These are phyloP conservation scores for Cairneyella variabilis DNA, from an alignment of 495 filamentous ascomycete species.

Conservation along the genomic window DNA sequence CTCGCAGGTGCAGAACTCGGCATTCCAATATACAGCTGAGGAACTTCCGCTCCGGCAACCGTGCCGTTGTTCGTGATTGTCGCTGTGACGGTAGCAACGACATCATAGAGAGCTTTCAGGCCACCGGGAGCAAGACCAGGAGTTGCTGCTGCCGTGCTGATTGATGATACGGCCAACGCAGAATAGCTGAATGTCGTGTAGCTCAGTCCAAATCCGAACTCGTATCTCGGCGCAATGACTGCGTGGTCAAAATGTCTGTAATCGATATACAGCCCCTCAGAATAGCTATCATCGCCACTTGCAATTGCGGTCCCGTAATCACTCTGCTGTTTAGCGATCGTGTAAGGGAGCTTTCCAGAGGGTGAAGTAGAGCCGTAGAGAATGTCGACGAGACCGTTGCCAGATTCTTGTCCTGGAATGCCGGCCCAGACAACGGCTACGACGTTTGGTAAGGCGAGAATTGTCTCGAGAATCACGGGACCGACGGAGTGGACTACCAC, in stretches of 20 bases:
- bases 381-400: constrained; percentile 83
- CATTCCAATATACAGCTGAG: constrained; percentile 80
- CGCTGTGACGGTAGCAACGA: constrained; percentile 65
- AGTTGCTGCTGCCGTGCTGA: background rate
- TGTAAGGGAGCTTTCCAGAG: constrained; percentile 75
- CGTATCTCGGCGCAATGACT: constrained; percentile 58
- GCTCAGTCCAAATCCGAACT: constrained; percentile 81
- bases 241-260: constrained; percentile 65
- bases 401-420: constrained; percentile 85
- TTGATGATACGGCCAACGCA: constrained; percentile 52
- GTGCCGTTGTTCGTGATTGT: constrained; percentile 81
- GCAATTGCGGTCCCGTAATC: constrained; percentile 70
- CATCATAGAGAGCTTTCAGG: constrained; percentile 57
- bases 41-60: constrained; percentile 71
- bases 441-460: constrained; percentile 64
- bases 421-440: constrained; percentile 83
- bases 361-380: constrained; percentile 88
- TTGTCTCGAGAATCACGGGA: constrained; percentile 74
- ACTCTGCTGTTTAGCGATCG: constrained; percentile 66
- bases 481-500: constrained; percentile 85
- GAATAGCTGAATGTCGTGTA: constrained; percentile 62
- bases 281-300: constrained; percentile 61
- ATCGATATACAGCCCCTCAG: constrained; percentile 61
- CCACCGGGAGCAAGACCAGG: background rate
- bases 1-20: constrained; percentile 63